Evolutionary conservation across 2,329 filamentous ascomycete species (phyloP).

Genomic region (Aspergillus pseudotamarii): DNA sequence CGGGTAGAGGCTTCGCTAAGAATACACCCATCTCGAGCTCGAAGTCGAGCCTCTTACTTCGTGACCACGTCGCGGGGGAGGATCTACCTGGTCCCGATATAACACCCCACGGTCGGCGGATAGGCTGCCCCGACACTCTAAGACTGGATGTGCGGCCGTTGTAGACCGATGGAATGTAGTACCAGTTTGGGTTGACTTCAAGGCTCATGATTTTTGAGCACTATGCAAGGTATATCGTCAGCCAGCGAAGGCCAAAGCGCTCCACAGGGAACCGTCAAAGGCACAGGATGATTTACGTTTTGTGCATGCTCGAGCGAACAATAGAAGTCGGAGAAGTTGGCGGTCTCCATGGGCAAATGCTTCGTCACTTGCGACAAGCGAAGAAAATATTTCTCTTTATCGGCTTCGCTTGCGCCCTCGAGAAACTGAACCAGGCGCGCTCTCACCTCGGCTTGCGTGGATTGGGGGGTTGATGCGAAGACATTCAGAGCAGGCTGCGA

Average conservation of each 20-base stretch:
- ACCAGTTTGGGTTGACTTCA: not conserved
- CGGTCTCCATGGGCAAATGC: not conserved
- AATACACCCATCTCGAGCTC: conserved; percentile 55
- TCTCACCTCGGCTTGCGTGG: not conserved
- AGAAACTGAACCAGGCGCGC: not conserved
- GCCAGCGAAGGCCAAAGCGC: not conserved
- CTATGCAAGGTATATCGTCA: not conserved
- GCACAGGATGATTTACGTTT: not conserved
- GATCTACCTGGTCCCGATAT: not conserved
- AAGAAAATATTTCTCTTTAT: not conserved
- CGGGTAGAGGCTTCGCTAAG: conserved; percentile 45
- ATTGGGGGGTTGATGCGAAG: not conserved
- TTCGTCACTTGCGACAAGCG: not conserved
- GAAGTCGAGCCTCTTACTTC: conserved; percentile 49
- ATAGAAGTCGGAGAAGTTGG: not conserved
- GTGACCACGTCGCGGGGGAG: conserved; percentile 32
- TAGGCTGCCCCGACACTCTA: not conserved
- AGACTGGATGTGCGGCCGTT: not conserved
- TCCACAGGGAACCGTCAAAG: not conserved
- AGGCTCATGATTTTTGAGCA: not conserved
- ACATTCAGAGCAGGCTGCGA: not conserved
- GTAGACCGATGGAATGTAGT: not conserved
- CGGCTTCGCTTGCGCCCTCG: not conserved
- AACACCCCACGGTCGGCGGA: not conserved
- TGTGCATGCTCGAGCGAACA: not conserved